A percentile compares a stretch with the other conserved stretches of the same genome.
These are phyloP conservation scores for Podila minutissima DNA, from an alignment of 192 early-diverging fungal genomes.

Conservation along the genomic window DNA sequence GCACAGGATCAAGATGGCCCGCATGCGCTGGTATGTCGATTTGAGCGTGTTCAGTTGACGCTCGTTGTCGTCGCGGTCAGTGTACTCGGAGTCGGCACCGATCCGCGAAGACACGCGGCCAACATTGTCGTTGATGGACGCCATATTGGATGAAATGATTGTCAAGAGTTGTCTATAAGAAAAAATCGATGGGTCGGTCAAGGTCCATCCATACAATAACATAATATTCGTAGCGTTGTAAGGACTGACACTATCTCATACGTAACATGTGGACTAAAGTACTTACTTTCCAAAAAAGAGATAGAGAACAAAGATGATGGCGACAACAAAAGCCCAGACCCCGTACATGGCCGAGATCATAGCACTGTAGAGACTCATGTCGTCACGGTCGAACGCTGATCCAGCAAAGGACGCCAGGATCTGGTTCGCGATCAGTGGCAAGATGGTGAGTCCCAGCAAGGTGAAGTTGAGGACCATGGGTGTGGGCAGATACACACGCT, in stretches of 20 bases:
- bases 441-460: slow-evolving; percentile 24
- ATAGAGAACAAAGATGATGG: slow-evolving; percentile 43
- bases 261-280: too few species aligned
- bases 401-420: slow-evolving; percentile 47
- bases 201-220: neutral
- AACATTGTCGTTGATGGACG: slow-evolving; percentile 47
- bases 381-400: slow-evolving; percentile 26
- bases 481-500: slow-evolving; percentile 39
- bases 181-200: neutral
- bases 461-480: slow-evolving; percentile 47
- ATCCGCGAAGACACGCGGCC: slow-evolving; percentile 38
- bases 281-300: slow-evolving; percentile 53
- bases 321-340: slow-evolving; percentile 40
- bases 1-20: slow-evolving; percentile 36
- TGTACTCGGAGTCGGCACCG: slow-evolving; percentile 46
- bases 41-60: slow-evolving; percentile 44
- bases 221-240: neutral
- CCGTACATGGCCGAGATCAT: slow-evolving; percentile 49
- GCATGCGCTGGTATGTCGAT: slow-evolving; percentile 44
- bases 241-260: neutral
- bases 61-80: slow-evolving; percentile 47
- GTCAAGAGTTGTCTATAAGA: slow-evolving; percentile 37
- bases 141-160: slow-evolving; percentile 53
- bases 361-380: slow-evolving; percentile 29
- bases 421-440: slow-evolving; percentile 39